Evolutionary conservation across 768 basidiomycete species (phyloP).

Genomic region (Mycena vitilis): DNA sequence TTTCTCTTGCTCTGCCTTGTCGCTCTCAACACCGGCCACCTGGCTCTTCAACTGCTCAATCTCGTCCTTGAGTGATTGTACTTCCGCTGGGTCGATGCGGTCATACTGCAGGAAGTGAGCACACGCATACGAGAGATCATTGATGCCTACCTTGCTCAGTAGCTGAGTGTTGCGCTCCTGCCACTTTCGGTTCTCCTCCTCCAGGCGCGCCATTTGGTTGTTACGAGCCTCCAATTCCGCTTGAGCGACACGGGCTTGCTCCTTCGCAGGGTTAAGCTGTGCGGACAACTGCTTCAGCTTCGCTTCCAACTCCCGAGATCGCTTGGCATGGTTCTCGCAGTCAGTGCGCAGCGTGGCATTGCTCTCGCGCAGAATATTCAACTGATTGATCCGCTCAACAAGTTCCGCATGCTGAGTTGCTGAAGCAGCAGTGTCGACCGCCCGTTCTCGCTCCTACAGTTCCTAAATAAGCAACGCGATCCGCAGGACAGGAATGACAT

Average conservation of each 20-base stretch:
- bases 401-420: constrained; percentile 87
- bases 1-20: constrained; percentile 45
- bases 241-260: constrained; percentile 70
- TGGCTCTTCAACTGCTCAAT: constrained; percentile 62
- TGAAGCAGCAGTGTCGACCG: constrained; percentile 75
- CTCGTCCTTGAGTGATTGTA: constrained; percentile 83
- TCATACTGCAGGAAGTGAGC: constrained; percentile 68
- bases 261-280: constrained; percentile 81
- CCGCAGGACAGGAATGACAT: constrained; percentile 27
- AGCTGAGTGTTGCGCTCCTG: constrained; percentile 86
- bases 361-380: constrained; percentile 88
- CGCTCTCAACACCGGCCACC: constrained; percentile 19
- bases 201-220: constrained; percentile 74
- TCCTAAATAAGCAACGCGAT: constrained; percentile 14
- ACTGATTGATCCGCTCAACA: constrained; percentile 86
- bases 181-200: constrained; percentile 84
- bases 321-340: constrained; percentile 76
- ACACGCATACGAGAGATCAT: neutral
- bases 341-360: constrained; percentile 88
- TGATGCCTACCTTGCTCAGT: constrained; percentile 73
- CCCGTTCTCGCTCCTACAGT: constrained; percentile 82
- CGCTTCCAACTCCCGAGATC: constrained; percentile 72
- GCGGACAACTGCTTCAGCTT: constrained; percentile 67
- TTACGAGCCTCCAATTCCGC: constrained; percentile 83
- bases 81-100: constrained; percentile 87